Evolutionary conservation across 352 stramenopile species (phyloP), one percentile per base, ranked within the genome.

Genomic region (Pythium phragmiticola): DNA sequence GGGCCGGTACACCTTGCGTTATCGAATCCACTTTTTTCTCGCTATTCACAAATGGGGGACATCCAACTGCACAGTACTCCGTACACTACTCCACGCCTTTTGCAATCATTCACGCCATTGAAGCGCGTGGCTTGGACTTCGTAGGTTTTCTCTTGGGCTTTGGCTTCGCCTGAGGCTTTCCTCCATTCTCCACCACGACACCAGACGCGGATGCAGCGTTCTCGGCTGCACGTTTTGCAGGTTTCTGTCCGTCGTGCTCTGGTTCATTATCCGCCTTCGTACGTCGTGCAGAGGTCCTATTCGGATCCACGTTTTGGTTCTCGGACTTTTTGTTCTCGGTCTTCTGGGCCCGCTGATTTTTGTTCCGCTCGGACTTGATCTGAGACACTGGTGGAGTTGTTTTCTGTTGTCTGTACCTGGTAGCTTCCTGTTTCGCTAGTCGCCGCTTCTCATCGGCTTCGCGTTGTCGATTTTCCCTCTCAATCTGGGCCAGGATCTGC

Each of bases 401-500:
- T 30, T 5, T 30, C 37, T 46, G 39, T 19, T 54, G 28, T 53
- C 47, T 19, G 21, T 66, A 34, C 3, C 13, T 8, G 6, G 41
- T 26, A 26, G 57, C 23, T 13, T 51, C 17, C 41, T 57, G 52
- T 45, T 65, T 65, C 21, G 33, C 36, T 0, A 55, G 49, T 36
- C 28, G 48, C 19, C 41, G 49, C 62, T 58, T 56, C 54, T 37
- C 51, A 36, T 73, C 55, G 51, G 46, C 59, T 36, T 58, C 60
- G 68, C 54, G 59, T 53, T 41, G 68, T 47, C 66, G 70, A 51
- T 65, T 78, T 49, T 63, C 70, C 9, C 70, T 70, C 59, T 87
- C 68, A 36, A 90, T 90, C 58, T 86, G 69, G 9, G 72, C 77
- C 51, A 90, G 55, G 16, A 90, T 90, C 60, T 82, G 72, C n/a